A percentile compares a stretch with the other conserved stretches of the same genome.
These are phyloP conservation scores for Neurospora sublineolata DNA, from an alignment of 495 filamentous ascomycete species.

Conservation along the genomic window DNA sequence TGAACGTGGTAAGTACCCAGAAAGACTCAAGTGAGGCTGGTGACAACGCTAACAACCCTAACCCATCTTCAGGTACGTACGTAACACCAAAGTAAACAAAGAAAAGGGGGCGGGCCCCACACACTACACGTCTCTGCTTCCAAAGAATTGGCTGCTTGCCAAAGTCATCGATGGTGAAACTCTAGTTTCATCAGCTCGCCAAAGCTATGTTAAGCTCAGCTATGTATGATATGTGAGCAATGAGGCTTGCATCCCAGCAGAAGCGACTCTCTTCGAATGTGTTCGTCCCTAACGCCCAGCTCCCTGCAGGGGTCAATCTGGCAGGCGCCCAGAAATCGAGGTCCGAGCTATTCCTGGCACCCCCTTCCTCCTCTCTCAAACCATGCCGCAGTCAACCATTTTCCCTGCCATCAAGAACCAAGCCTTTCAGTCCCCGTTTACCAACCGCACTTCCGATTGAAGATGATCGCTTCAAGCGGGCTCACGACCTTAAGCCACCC, in stretches of 20 bases:
- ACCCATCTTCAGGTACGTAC: not conserved
- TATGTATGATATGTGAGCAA: not conserved
- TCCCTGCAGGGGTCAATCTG: not conserved
- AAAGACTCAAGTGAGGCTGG: not conserved
- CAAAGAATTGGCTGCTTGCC: not conserved
- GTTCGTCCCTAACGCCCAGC: not conserved
- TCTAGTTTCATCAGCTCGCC: not conserved
- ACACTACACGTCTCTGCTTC: not conserved
- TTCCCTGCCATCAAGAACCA: not conserved
- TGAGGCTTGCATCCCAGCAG: not conserved
- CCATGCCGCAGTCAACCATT: not conserved
- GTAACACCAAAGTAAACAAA: not conserved
- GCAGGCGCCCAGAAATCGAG: not conserved
- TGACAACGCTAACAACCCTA: not conserved
- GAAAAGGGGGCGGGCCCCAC: not conserved
- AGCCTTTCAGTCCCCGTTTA: not conserved
- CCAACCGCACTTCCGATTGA: not conserved
- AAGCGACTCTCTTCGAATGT: not conserved
- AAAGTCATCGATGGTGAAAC: not conserved
- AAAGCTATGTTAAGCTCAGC: not conserved
- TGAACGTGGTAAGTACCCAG: not conserved
- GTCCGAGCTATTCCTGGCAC: not conserved
- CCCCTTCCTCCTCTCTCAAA: not conserved
- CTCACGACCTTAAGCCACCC: not conserved
- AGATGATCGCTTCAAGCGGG: not conserved